A percentile compares a stretch with the other conserved stretches of the same genome.
Evolutionary conservation across 2,329 filamentous ascomycete species (phyloP).

Genomic region (Scytalidium lignicola): DNA sequence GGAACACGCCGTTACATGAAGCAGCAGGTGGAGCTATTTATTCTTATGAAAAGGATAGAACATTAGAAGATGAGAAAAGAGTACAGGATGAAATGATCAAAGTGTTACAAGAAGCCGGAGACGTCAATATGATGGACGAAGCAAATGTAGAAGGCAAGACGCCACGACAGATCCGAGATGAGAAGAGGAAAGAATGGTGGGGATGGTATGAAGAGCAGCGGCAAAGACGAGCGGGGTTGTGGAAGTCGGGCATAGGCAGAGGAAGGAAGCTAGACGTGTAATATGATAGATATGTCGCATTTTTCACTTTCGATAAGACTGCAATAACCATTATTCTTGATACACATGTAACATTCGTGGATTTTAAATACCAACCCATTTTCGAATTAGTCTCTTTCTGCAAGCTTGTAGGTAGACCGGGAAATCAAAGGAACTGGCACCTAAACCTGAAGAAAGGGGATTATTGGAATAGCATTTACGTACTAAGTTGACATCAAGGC

Average conservation of each 20-base stretch:
- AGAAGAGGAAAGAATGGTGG: slow-evolving; percentile 1
- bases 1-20: slow-evolving; percentile 18
- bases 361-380: too few relatives aligned
- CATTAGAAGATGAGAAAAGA: slow-evolving; percentile 5
- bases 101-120: slow-evolving; percentile 4
- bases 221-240: slow-evolving; percentile 46
- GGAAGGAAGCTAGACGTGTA: too few relatives aligned
- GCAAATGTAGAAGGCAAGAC: slow-evolving; percentile 17
- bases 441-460: too few relatives aligned
- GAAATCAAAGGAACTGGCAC: too few relatives aligned
- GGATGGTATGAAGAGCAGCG: slow-evolving; percentile 18
- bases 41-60: neutral
- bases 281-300: too few relatives aligned
- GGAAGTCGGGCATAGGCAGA: slow-evolving; percentile 19
- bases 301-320: too few relatives aligned
- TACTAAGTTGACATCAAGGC: too few relatives aligned
- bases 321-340: too few relatives aligned
- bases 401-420: too few relatives aligned
- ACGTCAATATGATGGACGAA: slow-evolving; percentile 11
- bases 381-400: too few relatives aligned
- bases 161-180: slow-evolving; percentile 8
- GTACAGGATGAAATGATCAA: slow-evolving; percentile 12
- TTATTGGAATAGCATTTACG: too few relatives aligned
- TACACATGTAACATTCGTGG: too few relatives aligned
- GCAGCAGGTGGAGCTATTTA: slow-evolving; percentile 7